Evolutionary conservation across 805 yeast genomes (phyloP).

Genomic region (Yamadazyma ubonensis): DNA sequence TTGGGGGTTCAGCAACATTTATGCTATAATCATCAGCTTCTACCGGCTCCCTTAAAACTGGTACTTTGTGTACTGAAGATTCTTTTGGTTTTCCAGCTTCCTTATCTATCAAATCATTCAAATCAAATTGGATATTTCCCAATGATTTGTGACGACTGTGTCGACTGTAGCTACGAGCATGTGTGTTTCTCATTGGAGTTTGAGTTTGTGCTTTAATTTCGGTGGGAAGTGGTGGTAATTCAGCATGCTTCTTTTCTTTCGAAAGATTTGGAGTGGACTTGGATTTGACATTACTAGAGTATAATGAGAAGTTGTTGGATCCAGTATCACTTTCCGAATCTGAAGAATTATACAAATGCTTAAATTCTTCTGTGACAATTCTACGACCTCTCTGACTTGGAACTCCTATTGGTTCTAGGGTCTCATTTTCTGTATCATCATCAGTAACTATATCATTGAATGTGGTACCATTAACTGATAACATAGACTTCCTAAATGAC

Average conservation of each 20-base stretch:
- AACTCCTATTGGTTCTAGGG: conserved; percentile 35
- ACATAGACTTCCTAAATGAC: conserved; percentile 11
- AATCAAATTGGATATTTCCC: conserved; percentile 30
- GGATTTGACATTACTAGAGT: conserved; percentile 15
- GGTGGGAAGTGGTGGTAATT: conserved; percentile 16
- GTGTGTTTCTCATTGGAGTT: conserved; percentile 15
- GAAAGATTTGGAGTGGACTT: conserved; percentile 23
- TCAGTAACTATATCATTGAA: conserved; percentile 28
- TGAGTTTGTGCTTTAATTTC: conserved; percentile 10
- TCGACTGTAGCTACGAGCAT: conserved; percentile 21
- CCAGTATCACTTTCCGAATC: conserved; percentile 36
- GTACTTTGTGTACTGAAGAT: no score
- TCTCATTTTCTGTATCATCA: conserved; percentile 18
- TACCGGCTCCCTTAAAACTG: no score
- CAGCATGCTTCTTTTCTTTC: conserved; percentile 11
- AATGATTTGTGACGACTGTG: conserved; percentile 42
- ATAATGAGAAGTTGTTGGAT: conserved; percentile 20
- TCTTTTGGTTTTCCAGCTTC: neutral
- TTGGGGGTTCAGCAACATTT: conserved; percentile 39
- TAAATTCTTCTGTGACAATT: conserved; percentile 27
- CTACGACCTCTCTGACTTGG: conserved; percentile 33
- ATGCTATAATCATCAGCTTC: conserved; percentile 18
- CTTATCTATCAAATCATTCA: conserved; percentile 13
- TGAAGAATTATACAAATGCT: conserved; percentile 20
- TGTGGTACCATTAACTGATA: conserved; percentile 22